A percentile compares a stretch with the other conserved stretches of the same genome.
Evolutionary conservation across 2,329 filamentous ascomycete species (phyloP).

Genomic region (Beauveria sp.): DNA sequence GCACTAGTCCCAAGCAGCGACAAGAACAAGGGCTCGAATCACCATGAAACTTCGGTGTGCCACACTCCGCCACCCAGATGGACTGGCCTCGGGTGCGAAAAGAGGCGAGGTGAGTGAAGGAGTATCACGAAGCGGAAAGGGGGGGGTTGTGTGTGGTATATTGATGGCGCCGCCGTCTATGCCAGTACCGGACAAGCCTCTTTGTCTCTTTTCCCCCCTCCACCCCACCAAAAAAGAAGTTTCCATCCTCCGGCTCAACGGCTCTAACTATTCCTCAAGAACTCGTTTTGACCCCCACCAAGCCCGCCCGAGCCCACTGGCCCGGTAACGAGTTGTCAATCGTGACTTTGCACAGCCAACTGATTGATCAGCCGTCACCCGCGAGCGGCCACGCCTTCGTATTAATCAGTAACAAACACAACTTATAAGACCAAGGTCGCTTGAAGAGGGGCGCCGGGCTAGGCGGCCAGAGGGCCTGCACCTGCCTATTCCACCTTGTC

Average conservation of each 20-base stretch:
- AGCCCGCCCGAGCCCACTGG: neutral
- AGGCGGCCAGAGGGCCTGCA: neutral
- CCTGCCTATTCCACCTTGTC: neutral
- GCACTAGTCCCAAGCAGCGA: no score
- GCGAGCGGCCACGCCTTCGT: neutral
- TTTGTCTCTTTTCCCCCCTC: neutral
- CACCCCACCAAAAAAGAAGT: conserved; percentile 8
- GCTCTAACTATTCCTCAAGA: no score
- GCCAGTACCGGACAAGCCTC: neutral
- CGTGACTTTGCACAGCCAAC: no score
- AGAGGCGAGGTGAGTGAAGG: no score
- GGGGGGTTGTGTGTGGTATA: neutral
- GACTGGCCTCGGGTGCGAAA: neutral
- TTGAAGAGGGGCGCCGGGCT: neutral
- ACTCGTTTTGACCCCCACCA: neutral
- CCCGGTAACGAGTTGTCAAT: neutral
- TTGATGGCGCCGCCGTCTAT: neutral
- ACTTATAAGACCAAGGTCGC: neutral
- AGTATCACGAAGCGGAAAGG: neutral
- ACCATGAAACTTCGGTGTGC: neutral
- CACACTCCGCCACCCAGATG: neutral
- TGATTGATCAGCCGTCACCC: neutral
- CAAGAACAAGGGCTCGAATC: no score
- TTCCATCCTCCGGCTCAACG: conserved; percentile 3
- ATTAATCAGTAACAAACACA: no score